Conservation (phyloP, 345 rosid species). For the Rubroshorea leprosula region DNA sequence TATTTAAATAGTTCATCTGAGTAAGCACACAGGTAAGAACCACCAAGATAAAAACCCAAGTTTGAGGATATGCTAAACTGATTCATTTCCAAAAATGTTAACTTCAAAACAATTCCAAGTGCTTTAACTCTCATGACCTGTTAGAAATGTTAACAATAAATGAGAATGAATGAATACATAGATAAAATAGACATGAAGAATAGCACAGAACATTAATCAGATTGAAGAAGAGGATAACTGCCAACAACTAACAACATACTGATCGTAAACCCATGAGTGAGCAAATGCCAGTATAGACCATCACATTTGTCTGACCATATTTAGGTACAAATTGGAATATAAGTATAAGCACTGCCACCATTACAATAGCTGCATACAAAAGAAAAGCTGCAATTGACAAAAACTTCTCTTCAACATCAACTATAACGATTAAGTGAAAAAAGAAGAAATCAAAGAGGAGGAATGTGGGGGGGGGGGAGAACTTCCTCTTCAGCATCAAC, state of each 20-base stretch:
- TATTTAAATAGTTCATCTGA: no score
- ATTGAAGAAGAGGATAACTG: not conserved
- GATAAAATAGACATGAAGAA: not conserved
- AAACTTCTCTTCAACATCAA: not conserved
- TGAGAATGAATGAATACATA: not conserved
- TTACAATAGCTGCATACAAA: conserved; percentile 62
- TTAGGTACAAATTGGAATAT: conserved; percentile 58
- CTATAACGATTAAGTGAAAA: no score
- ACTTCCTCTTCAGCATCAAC: not conserved
- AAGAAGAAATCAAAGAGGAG: not conserved
- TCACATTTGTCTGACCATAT: conserved; percentile 83
- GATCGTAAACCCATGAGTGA: conserved; percentile 90
- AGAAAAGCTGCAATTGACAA: conserved; percentile 53
- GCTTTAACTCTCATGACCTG: conserved; percentile 90
- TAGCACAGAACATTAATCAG: no score
- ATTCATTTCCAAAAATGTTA: conserved; percentile 71
- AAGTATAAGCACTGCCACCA: conserved; percentile 61
- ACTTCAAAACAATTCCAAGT: conserved; percentile 70
- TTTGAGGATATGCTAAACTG: no score
- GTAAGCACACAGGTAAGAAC: no score
- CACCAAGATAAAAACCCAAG: no score
- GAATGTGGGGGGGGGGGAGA: no score
- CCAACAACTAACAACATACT: conserved; percentile 35
- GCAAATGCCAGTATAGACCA: conserved; percentile 85
- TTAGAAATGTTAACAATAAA: not conserved